A percentile compares a stretch with the other conserved stretches of the same genome.
Evolutionary conservation across 352 stramenopile species (phyloP).

Genomic region (Globisporangium spinosum): DNA sequence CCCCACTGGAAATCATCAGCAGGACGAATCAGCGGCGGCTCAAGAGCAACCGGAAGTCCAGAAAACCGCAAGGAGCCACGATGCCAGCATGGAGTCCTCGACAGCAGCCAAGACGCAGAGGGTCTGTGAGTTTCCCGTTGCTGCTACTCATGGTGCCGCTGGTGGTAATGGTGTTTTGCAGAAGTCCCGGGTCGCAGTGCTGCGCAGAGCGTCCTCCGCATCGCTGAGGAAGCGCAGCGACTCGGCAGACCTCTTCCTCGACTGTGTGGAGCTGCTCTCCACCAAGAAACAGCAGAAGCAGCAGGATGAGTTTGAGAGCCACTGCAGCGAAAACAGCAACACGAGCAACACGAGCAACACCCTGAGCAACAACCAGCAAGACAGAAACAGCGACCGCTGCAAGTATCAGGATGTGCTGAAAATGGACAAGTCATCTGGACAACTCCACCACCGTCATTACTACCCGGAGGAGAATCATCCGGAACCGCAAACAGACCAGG

Average conservation of each 20-base stretch:
- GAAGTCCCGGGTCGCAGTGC: constrained; percentile 50
- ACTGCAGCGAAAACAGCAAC: neutral
- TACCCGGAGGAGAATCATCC: neutral
- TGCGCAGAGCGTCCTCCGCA: constrained; percentile 28
- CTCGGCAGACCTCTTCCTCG: constrained; percentile 79
- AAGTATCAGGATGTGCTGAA: neutral
- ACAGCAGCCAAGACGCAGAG: neutral
- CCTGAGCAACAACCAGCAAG: neutral
- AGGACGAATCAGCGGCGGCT: neutral
- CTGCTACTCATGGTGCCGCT: neutral
- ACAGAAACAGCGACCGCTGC: neutral
- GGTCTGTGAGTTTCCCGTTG: neutral
- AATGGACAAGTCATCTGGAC: neutral
- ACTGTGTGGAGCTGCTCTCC: constrained; percentile 71
- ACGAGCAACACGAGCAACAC: neutral
- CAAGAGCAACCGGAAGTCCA: neutral
- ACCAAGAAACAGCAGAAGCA: constrained; percentile 21
- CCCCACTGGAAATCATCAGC: neutral
- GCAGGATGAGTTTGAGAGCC: neutral
- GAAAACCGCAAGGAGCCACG: neutral
- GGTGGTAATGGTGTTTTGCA: constrained; percentile 10
- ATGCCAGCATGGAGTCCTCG: neutral
- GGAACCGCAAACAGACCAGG: neutral
- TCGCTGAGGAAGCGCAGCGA: constrained; percentile 53
- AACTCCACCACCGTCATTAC: neutral